A percentile compares a stretch with the other conserved stretches of the same genome.
Evolutionary conservation across 495 filamentous ascomycete genomes (phyloP).

Genomic region (Pyronema domesticum): DNA sequence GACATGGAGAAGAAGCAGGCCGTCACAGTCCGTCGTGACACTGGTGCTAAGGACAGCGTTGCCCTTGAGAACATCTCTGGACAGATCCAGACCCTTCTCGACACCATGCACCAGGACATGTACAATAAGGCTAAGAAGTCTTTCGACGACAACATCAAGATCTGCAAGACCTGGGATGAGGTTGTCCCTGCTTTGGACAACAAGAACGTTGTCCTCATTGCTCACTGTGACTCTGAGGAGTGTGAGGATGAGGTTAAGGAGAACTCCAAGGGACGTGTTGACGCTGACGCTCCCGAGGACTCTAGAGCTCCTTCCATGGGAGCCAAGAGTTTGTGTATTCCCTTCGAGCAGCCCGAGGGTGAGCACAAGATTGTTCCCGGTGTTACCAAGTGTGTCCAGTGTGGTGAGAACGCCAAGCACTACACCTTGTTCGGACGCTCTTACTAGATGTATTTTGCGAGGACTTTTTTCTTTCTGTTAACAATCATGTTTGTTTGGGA

Average conservation of each 20-base stretch:
- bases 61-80: slow-evolving; percentile 50
- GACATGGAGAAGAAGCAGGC: slow-evolving; percentile 71
- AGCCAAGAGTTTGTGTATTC: slow-evolving; percentile 93
- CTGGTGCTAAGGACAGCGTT: slow-evolving; percentile 61
- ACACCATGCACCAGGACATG: slow-evolving; percentile 73
- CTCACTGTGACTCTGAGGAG: slow-evolving; percentile 52
- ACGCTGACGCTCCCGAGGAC: slow-evolving; percentile 55
- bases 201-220: slow-evolving; percentile 82
- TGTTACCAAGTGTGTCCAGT: slow-evolving; percentile 82
- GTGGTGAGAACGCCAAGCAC: slow-evolving; percentile 29
- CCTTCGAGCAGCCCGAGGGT: slow-evolving; percentile 81
- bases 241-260: slow-evolving; percentile 95
- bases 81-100: slow-evolving; percentile 59
- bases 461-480: not conserved
- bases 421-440: slow-evolving; percentile 24
- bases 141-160: slow-evolving; percentile 59
- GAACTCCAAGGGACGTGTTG: slow-evolving; percentile 51
- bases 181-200: slow-evolving; percentile 71
- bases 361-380: slow-evolving; percentile 40
- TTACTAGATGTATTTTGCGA: slow-evolving; percentile 11
- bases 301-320: slow-evolving; percentile 81
- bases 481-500: not conserved
- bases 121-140: slow-evolving; percentile 62
- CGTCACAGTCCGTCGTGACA: slow-evolving; percentile 70
- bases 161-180: slow-evolving; percentile 72